These are phyloP conservation scores for Heliocybe sulcata DNA, from an alignment of 1,284 basidiomycete genomes.

Conservation along the genomic window DNA sequence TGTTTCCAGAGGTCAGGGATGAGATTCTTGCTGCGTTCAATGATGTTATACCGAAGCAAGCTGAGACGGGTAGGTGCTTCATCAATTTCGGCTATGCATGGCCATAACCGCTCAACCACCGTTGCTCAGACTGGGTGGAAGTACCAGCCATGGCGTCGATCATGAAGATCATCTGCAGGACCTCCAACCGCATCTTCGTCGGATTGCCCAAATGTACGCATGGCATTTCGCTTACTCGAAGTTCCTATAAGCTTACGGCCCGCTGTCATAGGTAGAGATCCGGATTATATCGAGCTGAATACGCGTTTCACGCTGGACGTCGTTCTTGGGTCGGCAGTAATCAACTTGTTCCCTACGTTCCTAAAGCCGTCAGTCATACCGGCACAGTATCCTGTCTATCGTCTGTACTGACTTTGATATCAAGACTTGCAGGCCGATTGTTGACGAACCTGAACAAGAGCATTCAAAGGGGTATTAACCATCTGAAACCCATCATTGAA, in stretches of 20 bases:
- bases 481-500: too few species aligned
- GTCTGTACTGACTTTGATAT: too few species aligned
- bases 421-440: too few species aligned
- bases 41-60: conserved; percentile 9
- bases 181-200: conserved; percentile 39
- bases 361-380: too few species aligned
- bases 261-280: conserved; percentile 17
- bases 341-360: conserved; percentile 14
- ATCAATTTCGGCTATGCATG: neutral
- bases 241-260: neutral
- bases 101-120: neutral
- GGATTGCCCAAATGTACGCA: conserved; percentile 29
- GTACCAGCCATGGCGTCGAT: conserved; percentile 27
- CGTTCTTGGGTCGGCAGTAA: conserved; percentile 10
- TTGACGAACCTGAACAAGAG: too few species aligned
- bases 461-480: too few species aligned
- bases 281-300: conserved; percentile 20
- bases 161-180: conserved; percentile 32
- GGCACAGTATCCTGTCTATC: too few species aligned
- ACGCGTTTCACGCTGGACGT: conserved; percentile 12
- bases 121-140: conserved; percentile 16
- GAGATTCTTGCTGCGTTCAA: conserved; percentile 27
- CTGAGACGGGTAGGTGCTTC: neutral
- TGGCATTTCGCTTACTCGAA: neutral
- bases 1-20: conserved; percentile 29